phyloP scores from a whole-genome alignment of 768 basidiomycete genomes.

The Lanmaoa rubissima region DNA sequence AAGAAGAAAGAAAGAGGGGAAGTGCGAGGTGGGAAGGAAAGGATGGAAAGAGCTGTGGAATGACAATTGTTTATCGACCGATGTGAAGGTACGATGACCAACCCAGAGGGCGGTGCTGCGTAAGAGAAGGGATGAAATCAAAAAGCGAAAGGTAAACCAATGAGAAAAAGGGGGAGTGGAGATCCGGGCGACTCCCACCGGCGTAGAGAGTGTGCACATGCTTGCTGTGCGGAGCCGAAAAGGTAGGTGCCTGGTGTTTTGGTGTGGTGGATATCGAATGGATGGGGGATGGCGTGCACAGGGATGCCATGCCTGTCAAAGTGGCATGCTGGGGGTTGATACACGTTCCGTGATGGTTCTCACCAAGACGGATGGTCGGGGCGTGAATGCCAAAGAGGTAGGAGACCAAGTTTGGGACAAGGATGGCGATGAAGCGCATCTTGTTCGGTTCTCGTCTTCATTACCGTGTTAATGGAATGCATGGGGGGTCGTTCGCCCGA shows the following conservation, averaged over 20 bases:
- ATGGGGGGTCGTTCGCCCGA: not conserved
- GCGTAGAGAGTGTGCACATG: too few species aligned
- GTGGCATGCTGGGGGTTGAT: not conserved
- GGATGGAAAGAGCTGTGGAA: too few species aligned
- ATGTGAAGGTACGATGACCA: not conserved
- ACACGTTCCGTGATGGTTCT: not conserved
- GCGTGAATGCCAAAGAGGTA: not conserved
- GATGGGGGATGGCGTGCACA: too few species aligned
- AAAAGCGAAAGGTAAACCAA: too few species aligned
- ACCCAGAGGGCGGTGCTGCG: not conserved
- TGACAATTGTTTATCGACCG: not conserved
- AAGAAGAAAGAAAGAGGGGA: too few species aligned
- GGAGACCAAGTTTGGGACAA: not conserved
- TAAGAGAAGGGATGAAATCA: too few species aligned
- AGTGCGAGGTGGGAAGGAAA: not conserved
- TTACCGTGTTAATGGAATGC: not conserved
- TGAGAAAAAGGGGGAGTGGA: too few species aligned
- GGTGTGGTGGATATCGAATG: too few species aligned
- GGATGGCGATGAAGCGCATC: not conserved
- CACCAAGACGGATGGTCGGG: too few species aligned
- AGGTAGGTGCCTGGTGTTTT: conserved; percentile 22
- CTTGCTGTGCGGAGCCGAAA: conserved; percentile 1
- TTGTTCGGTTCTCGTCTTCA: not conserved
- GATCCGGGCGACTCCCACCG: not conserved
- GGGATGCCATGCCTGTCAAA: not conserved